Evolutionary conservation across 2,329 filamentous ascomycete genomes (phyloP).

Genomic region (Tolypocladium tropicale): DNA sequence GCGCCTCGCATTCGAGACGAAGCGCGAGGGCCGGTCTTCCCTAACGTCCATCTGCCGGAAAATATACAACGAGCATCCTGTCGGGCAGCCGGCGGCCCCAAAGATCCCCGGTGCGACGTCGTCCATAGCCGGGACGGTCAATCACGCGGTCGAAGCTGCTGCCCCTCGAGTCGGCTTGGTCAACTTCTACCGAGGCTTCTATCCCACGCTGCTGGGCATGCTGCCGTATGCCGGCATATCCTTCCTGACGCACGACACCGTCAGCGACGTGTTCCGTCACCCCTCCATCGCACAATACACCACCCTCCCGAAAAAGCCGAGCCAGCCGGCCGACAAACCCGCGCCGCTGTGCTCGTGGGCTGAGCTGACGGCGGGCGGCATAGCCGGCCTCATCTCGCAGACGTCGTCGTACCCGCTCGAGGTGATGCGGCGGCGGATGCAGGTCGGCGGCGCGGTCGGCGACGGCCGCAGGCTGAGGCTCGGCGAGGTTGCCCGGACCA

Average conservation of each 20-base stretch:
- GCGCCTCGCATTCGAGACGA: slow-evolving; percentile 89
- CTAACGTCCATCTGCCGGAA: slow-evolving; percentile 68
- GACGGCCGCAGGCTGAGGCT: slow-evolving; percentile 75
- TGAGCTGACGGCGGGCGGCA: slow-evolving; percentile 71
- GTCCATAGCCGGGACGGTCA: slow-evolving; percentile 29
- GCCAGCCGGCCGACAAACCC: slow-evolving; percentile 47
- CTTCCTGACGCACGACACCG: slow-evolving; percentile 89
- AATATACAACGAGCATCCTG: slow-evolving; percentile 71
- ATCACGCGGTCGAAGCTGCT: slow-evolving; percentile 31
- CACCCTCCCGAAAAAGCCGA: slow-evolving; percentile 54
- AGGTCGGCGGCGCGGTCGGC: slow-evolving; percentile 88
- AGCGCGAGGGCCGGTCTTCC: slow-evolving; percentile 57
- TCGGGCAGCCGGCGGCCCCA: slow-evolving; percentile 20
- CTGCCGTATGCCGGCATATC: slow-evolving; percentile 92
- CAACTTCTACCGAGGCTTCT: slow-evolving; percentile 95
- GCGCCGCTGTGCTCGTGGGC: slow-evolving; percentile 75
- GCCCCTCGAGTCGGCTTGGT: slow-evolving; percentile 57
- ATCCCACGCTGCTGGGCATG: slow-evolving; percentile 86
- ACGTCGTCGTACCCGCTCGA: slow-evolving; percentile 90
- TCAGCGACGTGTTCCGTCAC: slow-evolving; percentile 71
- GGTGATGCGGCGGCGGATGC: slow-evolving; percentile 86
- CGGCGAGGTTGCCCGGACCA: slow-evolving; percentile 64
- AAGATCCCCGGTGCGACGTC: slow-evolving; percentile 17
- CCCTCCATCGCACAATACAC: slow-evolving; percentile 61
- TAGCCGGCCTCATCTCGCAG: slow-evolving; percentile 83